These are phyloP conservation scores for Blastobotrys serpentis DNA, from an alignment of 1,139 yeast species.

Conservation along the genomic window DNA sequence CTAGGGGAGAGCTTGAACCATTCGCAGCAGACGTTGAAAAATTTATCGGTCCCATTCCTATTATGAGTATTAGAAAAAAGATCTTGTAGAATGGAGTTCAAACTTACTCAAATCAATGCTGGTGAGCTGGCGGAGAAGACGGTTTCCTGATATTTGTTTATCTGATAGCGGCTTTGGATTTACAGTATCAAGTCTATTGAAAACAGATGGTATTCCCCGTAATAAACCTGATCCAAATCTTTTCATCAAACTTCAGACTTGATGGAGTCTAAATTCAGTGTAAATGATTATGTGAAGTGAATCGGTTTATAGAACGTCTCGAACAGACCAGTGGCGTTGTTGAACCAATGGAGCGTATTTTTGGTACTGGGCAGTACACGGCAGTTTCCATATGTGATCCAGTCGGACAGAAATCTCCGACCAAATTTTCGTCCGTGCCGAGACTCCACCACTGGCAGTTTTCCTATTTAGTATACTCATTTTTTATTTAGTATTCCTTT, in stretches of 20 bases:
- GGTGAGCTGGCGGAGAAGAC: not conserved
- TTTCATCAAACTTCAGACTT: not conserved
- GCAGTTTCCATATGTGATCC: not conserved
- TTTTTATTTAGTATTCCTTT: too few relatives aligned
- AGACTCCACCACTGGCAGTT: too few relatives aligned
- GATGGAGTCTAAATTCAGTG: not conserved
- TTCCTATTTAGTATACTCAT: too few relatives aligned
- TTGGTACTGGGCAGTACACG: slow-evolving; percentile 7
- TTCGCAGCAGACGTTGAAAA: slow-evolving; percentile 2
- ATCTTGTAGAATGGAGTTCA: too few relatives aligned
- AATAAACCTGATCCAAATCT: not conserved
- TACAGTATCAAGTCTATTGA: not conserved
- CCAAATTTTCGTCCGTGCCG: not conserved
- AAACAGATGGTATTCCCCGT: not conserved
- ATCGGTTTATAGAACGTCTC: not conserved
- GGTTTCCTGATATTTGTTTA: not conserved
- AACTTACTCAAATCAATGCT: slow-evolving; percentile 2
- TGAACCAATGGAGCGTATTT: slow-evolving; percentile 1
- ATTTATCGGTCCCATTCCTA: not conserved
- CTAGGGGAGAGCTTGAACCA: slow-evolving; percentile 16
- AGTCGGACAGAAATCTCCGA: not conserved
- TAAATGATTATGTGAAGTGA: not conserved
- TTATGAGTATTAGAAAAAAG: not conserved
- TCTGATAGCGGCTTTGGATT: not conserved
- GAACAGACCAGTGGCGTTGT: slow-evolving; percentile 3